Evolutionary conservation across 345 rosid species (phyloP).

Genomic region (Eucalyptus erythrocorys): DNA sequence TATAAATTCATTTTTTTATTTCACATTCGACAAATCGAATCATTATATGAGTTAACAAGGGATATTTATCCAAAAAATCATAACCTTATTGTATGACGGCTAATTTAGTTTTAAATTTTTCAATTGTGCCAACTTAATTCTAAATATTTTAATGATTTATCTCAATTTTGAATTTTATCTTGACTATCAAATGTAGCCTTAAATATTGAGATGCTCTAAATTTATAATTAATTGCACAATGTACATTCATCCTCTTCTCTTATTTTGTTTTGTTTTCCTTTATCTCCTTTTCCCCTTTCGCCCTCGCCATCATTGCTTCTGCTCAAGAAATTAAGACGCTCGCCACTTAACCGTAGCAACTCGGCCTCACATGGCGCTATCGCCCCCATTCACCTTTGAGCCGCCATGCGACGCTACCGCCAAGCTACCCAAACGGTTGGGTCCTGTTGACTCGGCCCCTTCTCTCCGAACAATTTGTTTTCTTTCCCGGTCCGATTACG

Average conservation of each 20-base stretch:
- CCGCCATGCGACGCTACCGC: not conserved
- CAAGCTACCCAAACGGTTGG: not conserved
- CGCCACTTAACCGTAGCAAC: not conserved
- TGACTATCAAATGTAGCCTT: not conserved
- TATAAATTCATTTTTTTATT: no score
- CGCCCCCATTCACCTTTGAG: not conserved
- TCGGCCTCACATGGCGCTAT: not conserved
- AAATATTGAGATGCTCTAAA: not conserved
- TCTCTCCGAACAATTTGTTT: not conserved
- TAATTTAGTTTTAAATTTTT: no score
- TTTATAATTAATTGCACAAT: not conserved
- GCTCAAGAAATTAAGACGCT: not conserved
- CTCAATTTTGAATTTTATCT: no score
- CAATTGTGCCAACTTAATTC: rapidly evolving
- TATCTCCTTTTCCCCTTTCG: not conserved
- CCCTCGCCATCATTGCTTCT: not conserved
- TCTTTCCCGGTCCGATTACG: not conserved
- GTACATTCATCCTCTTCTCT: not conserved
- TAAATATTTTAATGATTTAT: no score
- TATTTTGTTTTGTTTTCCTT: not conserved
- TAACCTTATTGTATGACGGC: rapidly evolving
- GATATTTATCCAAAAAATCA: rapidly evolving
- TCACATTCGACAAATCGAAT: not conserved
- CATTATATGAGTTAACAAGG: no score
- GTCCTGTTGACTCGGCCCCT: not conserved